Evolutionary conservation across 495 filamentous ascomycete species (phyloP), one percentile per base, ranked within the genome.

Genomic region (Staphylotrichum longicolle): DNA sequence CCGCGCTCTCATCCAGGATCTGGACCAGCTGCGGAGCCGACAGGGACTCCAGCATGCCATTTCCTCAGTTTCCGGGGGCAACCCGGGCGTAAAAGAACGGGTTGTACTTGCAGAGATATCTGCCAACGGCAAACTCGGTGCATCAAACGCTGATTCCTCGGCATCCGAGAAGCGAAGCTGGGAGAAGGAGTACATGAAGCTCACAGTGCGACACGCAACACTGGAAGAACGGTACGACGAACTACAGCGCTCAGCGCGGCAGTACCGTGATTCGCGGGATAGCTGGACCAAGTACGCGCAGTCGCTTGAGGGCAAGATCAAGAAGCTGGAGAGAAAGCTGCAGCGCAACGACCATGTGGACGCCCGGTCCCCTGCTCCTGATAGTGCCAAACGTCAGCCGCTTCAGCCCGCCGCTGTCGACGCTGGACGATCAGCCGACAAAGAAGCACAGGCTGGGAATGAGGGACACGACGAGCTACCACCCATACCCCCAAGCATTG

Each of bases 211-310:
- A 3, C 70, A 72, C 44, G 51, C 59, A 11, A 63, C 62, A 7
- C 20, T 76, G 35, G 47, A 67, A 52, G 52, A 53, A 37, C 74
- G 65, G 27, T 72, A 64, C 11, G 60, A 66, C 9, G 35, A 40
- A 30, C 64, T 47, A 14, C 42, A 40, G 9, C 15, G 58, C 7
- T 46, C 42, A 4, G 65, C 62, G 5, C 54, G 50, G 39, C 41
- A 53, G 45, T 34, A 63, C 15, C 61, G 58, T 5, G 61, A 62
- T 7, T 35, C 65, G n/a, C 61, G 61, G 11, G 53, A 68, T 7
- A 40, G 12, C n/a, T 78, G 74, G 74, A 54, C 58, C 5, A 62
- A 50, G 15, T 74, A 72, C 54, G 68, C 69, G 8, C 67, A 72
- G 10, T 58, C 57, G 2, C 33, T 70, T 20, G 64, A 74, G 39